These are phyloP conservation scores for Suillus sp. DNA, from an alignment of 768 basidiomycete species.

Conservation along the genomic window DNA sequence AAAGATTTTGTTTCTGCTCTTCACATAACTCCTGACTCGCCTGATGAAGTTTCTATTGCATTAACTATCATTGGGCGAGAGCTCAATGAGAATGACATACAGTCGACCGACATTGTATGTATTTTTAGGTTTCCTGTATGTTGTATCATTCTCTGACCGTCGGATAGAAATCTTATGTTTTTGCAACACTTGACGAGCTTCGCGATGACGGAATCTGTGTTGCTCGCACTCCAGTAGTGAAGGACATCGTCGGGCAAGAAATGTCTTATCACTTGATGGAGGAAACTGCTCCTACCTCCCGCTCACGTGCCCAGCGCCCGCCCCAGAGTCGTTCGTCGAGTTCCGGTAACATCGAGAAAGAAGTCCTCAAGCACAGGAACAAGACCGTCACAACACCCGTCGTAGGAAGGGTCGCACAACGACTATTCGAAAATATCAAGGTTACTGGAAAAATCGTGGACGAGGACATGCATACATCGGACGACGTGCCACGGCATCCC, in stretches of 20 bases:
- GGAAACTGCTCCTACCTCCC: conserved; percentile 16
- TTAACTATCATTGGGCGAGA: conserved; percentile 44
- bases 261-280: conserved; percentile 27
- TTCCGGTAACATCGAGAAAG: conserved; percentile 27
- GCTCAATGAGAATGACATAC: conserved; percentile 45
- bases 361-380: conserved; percentile 40
- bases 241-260: conserved; percentile 32
- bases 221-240: conserved; percentile 44
- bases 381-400: conserved; percentile 46
- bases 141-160: conserved; percentile 1
- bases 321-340: conserved; percentile 17
- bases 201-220: conserved; percentile 35
- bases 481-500: conserved; percentile 12
- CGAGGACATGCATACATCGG: conserved; percentile 30
- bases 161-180: conserved; percentile 47
- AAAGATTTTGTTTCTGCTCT: conserved; percentile 42
- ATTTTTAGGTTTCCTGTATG: conserved; percentile 2
- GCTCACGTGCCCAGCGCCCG: conserved; percentile 18
- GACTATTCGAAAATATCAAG: conserved; percentile 49
- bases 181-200: conserved; percentile 42
- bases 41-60: conserved; percentile 35
- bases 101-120: conserved; percentile 50
- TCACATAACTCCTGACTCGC: conserved; percentile 28
- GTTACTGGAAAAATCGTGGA: conserved; percentile 36
- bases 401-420: conserved; percentile 46